These are phyloP conservation scores for Nicotiana attenuata DNA, from an alignment of 257 asterid species.

Conservation along the genomic window DNA sequence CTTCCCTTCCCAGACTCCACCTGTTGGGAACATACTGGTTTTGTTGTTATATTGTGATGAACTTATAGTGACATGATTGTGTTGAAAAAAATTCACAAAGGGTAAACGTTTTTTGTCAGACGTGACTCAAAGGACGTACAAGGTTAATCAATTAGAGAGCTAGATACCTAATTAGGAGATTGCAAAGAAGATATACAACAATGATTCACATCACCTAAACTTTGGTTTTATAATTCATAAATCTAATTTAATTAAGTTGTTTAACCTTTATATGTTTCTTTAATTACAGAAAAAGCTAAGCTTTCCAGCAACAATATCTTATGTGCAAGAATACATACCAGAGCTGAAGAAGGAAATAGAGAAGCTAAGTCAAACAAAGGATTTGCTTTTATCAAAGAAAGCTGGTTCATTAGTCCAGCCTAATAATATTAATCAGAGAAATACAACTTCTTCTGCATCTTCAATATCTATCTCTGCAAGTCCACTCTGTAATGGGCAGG, in stretches of 20 bases:
- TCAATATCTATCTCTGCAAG: constrained; percentile 35
- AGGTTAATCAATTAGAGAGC: too few species aligned
- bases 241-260: neutral
- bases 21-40: too few species aligned
- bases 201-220: too few species aligned
- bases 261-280: neutral
- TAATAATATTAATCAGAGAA: neutral
- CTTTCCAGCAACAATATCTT: constrained; percentile 56
- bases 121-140: too few species aligned
- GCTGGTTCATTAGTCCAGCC: constrained; percentile 5
- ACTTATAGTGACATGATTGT: too few species aligned
- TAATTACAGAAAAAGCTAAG: constrained; percentile 52
- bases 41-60: too few species aligned
- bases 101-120: too few species aligned
- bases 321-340: constrained; percentile 63
- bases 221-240: too few species aligned
- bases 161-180: too few species aligned
- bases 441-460: neutral
- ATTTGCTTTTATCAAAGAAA: constrained; percentile 23
- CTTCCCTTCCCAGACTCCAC: too few species aligned
- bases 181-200: too few species aligned
- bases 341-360: constrained; percentile 63
- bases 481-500: constrained; percentile 32
- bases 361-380: constrained; percentile 33
- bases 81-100: too few species aligned